Evolutionary conservation across 129 eudicot genomes (phyloP).

Genomic region (Dittrichia graveolens): DNA sequence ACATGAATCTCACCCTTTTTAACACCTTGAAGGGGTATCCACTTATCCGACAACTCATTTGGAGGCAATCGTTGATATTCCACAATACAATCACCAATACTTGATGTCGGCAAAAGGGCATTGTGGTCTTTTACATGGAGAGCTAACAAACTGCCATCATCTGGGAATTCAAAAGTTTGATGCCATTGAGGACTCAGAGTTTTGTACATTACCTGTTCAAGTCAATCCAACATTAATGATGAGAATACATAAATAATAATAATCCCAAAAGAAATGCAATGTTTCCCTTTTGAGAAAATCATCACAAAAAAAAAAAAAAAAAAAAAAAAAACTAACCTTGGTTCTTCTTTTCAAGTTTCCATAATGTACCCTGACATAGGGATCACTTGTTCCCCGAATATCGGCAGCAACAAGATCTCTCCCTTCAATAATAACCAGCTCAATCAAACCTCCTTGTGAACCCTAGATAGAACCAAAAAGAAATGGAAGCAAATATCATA

Average conservation of each 20-base stretch:
- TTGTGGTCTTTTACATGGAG: constrained; percentile 91
- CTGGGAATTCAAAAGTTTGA: constrained; percentile 91
- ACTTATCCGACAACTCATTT: constrained; percentile 78
- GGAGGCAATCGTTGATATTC: constrained; percentile 87
- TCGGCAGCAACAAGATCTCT: constrained; percentile 95
- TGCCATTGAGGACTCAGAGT: constrained; percentile 88
- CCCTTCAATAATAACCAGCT: constrained; percentile 81
- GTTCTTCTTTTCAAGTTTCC: constrained; percentile 79
- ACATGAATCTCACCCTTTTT: constrained; percentile 93
- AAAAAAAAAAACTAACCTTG: constrained; percentile 49
- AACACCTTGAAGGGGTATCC: constrained; percentile 98
- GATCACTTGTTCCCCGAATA: constrained; percentile 96
- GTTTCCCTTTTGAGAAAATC: too few species aligned
- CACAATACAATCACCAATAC: constrained; percentile 89
- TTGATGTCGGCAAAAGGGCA: constrained; percentile 73
- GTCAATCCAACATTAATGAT: constrained; percentile 3
- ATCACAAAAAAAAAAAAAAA: too few species aligned
- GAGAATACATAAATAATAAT: too few species aligned
- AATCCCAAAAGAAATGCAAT: too few species aligned
- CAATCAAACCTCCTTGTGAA: constrained; percentile 71
- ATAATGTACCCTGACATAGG: constrained; percentile 90
- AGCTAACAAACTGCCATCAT: constrained; percentile 74
- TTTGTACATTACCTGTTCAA: constrained; percentile 67
- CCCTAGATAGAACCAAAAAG: constrained; percentile 45
- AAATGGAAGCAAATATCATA: background rate